Evolutionary conservation across 768 basidiomycete genomes (phyloP).

Genomic region (Lanmaoa rubissima): DNA sequence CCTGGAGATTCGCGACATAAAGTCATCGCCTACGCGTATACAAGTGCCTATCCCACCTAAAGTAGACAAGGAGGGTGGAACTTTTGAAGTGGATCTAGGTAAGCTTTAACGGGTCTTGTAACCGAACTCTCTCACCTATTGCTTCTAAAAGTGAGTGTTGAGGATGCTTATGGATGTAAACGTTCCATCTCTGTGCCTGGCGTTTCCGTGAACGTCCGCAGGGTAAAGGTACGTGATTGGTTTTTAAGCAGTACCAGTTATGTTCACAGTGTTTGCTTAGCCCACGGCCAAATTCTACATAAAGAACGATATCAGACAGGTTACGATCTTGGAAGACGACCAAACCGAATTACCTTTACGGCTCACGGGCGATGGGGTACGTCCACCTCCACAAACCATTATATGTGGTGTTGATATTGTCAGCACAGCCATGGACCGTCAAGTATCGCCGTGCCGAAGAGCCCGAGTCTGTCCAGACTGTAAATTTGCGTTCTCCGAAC

Average conservation of each 20-base stretch:
- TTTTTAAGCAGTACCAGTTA: not conserved
- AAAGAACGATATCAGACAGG: slow-evolving; percentile 49
- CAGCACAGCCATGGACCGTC: slow-evolving; percentile 79
- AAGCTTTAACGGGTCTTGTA: slow-evolving; percentile 17
- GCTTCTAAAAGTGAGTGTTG: slow-evolving; percentile 62
- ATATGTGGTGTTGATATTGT: slow-evolving; percentile 2
- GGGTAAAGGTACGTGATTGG: slow-evolving; percentile 58
- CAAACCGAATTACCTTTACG: slow-evolving; percentile 73
- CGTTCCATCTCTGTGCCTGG: slow-evolving; percentile 73
- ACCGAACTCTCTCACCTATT: not conserved
- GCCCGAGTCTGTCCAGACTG: slow-evolving; percentile 39
- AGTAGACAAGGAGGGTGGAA: slow-evolving; percentile 66
- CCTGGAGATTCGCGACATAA: slow-evolving; percentile 54
- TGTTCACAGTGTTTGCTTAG: slow-evolving; percentile 35
- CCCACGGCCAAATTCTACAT: slow-evolving; percentile 89
- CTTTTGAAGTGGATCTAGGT: slow-evolving; percentile 80
- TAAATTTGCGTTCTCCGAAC: slow-evolving; percentile 59
- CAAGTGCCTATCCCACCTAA: slow-evolving; percentile 66
- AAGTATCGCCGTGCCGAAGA: slow-evolving; percentile 60
- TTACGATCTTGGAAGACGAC: slow-evolving; percentile 74
- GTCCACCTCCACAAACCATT: slow-evolving; percentile 23
- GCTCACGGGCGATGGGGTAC: slow-evolving; percentile 86
- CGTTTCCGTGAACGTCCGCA: slow-evolving; percentile 78
- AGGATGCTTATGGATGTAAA: slow-evolving; percentile 87
- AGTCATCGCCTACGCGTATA: slow-evolving; percentile 51